Evolutionary conservation across 2,329 filamentous ascomycete genomes (phyloP).

Genomic region (Arthrobotrys conoides): DNA sequence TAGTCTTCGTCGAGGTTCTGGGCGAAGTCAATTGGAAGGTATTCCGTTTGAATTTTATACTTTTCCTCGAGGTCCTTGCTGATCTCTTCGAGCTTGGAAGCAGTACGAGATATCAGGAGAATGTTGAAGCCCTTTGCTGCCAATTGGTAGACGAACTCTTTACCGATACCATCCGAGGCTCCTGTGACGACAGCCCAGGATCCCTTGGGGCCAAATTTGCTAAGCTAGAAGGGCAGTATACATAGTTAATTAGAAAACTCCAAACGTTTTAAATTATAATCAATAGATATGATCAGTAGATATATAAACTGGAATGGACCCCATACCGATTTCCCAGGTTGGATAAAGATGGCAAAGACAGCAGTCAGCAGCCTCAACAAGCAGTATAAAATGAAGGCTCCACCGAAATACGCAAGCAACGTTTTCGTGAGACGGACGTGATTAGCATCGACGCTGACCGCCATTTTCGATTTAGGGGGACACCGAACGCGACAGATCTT

Average conservation of each 20-base stretch:
- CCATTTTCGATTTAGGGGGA: conserved; percentile 48
- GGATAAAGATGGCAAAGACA: conserved; percentile 56
- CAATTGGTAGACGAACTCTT: conserved; percentile 93
- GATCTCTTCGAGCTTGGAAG: conserved; percentile 86
- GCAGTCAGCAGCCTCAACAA: conserved; percentile 40
- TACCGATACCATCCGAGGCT: conserved; percentile 95
- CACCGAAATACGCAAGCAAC: conserved; percentile 56
- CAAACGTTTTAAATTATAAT: conserved; percentile 41
- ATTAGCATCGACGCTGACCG: conserved; percentile 42
- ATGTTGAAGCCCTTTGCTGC: conserved; percentile 94
- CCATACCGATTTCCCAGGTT: conserved; percentile 70
- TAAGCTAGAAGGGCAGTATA: conserved; percentile 74
- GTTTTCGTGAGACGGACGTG: conserved; percentile 52
- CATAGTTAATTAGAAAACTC: conserved; percentile 47
- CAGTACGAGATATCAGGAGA: conserved; percentile 93
- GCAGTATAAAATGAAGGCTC: conserved; percentile 49
- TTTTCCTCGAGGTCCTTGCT: conserved; percentile 81
- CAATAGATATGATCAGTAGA: no score
- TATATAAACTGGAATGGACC: neutral
- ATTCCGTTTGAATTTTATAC: conserved; percentile 80
- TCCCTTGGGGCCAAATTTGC: conserved; percentile 89
- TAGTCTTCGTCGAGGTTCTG: conserved; percentile 85
- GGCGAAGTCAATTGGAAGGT: conserved; percentile 91
- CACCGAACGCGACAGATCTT: neutral
- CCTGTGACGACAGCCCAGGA: conserved; percentile 96